phyloP scores from a whole-genome alignment of 208 protist genomes.

The Trypanosoma platydactyli region DNA sequence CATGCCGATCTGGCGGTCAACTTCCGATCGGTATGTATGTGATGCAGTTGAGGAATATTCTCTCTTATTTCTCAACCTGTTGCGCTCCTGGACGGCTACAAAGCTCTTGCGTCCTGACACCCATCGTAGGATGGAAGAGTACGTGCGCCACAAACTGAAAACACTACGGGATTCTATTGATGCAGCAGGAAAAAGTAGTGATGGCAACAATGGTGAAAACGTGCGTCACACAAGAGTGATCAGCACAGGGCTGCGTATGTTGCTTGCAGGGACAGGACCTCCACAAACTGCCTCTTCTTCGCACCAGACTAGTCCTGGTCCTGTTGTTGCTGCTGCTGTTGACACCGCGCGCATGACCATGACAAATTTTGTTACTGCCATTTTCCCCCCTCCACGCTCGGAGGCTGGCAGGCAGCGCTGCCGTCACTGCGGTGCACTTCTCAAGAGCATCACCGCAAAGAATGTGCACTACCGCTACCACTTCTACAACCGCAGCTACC shows the following conservation, averaged over 20 bases:
- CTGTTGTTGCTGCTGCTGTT: no score
- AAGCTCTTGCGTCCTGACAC: constrained; percentile 38
- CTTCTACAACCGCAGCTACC: constrained; percentile 65
- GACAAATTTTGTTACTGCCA: constrained; percentile 56
- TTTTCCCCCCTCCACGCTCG: constrained; percentile 48
- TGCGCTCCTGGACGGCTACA: constrained; percentile 58
- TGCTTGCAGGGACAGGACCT: constrained; percentile 7
- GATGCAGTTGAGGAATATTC: constrained; percentile 62
- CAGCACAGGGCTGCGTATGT: constrained; percentile 14
- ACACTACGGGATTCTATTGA: constrained; percentile 34
- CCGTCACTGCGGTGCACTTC: constrained; percentile 59
- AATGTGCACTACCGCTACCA: constrained; percentile 78
- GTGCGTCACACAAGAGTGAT: not conserved
- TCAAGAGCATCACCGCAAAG: constrained; percentile 51
- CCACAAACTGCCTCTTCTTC: not conserved
- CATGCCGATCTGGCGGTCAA: constrained; percentile 38
- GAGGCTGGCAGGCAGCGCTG: constrained; percentile 43
- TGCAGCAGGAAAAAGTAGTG: constrained; percentile 21
- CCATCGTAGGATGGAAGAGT: constrained; percentile 60
- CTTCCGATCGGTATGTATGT: constrained; percentile 23
- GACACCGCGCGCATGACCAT: constrained; percentile 51
- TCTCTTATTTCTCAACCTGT: constrained; percentile 51
- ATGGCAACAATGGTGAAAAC: not conserved
- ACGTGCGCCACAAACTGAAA: constrained; percentile 59
- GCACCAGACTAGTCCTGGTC: no score